Base-by-base conservation (phyloP, 2,329 filamentous ascomycete species). In the Neonectria hederae region DNA sequence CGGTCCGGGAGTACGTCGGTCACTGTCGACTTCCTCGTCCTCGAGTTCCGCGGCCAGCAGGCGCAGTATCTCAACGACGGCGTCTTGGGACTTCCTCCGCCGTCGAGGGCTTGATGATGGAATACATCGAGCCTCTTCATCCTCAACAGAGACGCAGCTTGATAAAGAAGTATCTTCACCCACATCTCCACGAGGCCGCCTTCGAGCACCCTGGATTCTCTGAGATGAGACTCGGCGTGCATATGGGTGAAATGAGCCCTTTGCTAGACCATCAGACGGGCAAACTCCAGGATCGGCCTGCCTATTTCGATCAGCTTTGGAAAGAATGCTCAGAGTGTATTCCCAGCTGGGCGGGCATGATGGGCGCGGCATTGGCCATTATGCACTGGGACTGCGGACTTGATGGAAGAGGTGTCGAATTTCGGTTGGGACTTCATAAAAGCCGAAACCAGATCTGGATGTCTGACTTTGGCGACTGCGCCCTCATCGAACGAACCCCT, bases 381-480 rank as follows among this genome's bases (percentile, higher is more conserved):
- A 43, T 75, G 0, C 74, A 76, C 56, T 75, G 70, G 68, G 46
- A 9, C 1, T 75, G 70, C 21, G 38, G 43, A 13, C 24, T 74
- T 0, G 74, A 76, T 28, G 74, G 58, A 4, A 43, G 38, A 0
- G 74, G 72, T 2, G 63, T 75, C 40, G 60, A 72, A 22, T 75
- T 75, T 13, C 54, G 63, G 9, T 40, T 76, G 7, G 70, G 54
- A 1, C 9, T 38, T 11, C 1, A 6, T 14, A n/a, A 8, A 1
- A 53, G n/a, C 21, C 43, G 42, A 2, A 45, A 59, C 4, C 54
- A 28, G 10, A 43, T 75, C 5, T 75, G 70, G 72, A n/a, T 71
- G n/a, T 68, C 63, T 42, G 51, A 65, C 43, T 75, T 75, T 55
- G 67, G 62, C 8, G 60, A 65, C 13, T 75, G 74, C 65, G 45